Conservation (phyloP, 148 eudicot genomes). For the Rhododendron williamsianum region DNA sequence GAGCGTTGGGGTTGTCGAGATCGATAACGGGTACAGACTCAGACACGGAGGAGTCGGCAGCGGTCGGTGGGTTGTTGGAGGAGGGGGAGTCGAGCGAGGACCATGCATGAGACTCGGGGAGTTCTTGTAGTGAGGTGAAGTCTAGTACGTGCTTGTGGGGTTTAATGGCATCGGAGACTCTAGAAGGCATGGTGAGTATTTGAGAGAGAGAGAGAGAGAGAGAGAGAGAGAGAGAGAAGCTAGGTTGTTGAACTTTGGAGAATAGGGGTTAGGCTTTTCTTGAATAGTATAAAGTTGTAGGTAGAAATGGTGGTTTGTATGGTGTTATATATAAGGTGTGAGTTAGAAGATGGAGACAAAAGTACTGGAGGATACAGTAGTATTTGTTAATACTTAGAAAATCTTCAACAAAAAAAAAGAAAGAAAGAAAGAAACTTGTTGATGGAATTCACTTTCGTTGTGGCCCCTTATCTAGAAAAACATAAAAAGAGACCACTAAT, state of each 20-base stretch:
- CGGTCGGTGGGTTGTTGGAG: background rate
- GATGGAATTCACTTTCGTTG: background rate
- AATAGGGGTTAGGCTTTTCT: background rate
- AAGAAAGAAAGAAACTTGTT: background rate
- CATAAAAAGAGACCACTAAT: background rate
- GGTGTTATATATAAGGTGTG: constrained; percentile 12
- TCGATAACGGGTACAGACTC: constrained; percentile 44
- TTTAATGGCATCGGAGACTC: constrained; percentile 15
- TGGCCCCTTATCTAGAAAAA: background rate
- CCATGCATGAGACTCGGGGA: constrained; percentile 78
- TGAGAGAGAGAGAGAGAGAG: background rate
- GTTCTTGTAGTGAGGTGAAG: constrained; percentile 41
- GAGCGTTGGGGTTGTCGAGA: constrained; percentile 41
- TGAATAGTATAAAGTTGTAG: constrained; percentile 1
- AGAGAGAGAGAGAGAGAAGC: background rate
- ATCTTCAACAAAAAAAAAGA: background rate
- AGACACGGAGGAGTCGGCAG: background rate
- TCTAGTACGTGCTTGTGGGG: constrained; percentile 32
- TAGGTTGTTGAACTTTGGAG: background rate
- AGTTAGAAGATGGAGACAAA: background rate
- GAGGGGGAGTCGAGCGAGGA: background rate
- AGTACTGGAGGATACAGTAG: background rate
- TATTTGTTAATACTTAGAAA: background rate
- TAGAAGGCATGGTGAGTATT: constrained; percentile 37
- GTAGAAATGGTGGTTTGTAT: constrained; percentile 9